phyloP scores from a whole-genome alignment of 345 rosid genomes.

The Draba incana region DNA sequence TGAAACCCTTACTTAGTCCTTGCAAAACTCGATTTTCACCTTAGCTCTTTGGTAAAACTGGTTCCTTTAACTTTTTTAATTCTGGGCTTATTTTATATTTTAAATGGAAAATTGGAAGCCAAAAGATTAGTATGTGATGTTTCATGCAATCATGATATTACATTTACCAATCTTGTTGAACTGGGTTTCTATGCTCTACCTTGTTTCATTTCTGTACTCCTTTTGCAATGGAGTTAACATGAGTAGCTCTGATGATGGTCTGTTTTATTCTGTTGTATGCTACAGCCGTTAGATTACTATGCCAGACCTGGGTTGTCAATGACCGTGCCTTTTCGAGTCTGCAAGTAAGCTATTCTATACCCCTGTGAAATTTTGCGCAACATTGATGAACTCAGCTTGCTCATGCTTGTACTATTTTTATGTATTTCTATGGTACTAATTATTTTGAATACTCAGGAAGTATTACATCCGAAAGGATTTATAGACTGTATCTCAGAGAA shows the following conservation, averaged over 20 bases:
- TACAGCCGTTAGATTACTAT: slow-evolving; percentile 90
- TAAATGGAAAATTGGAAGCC: slow-evolving; percentile 20
- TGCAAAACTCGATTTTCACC: slow-evolving; percentile 12
- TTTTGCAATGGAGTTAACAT: slow-evolving; percentile 16
- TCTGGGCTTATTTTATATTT: slow-evolving; percentile 8
- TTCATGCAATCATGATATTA: slow-evolving; percentile 8
- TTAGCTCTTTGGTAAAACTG: slow-evolving; percentile 15
- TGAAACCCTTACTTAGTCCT: slow-evolving; percentile 15
- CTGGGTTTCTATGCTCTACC: slow-evolving; percentile 9
- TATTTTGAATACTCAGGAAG: slow-evolving; percentile 54
- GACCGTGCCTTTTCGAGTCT: slow-evolving; percentile 88
- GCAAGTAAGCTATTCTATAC: slow-evolving; percentile 47
- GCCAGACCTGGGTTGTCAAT: slow-evolving; percentile 86
- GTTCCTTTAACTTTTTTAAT: slow-evolving; percentile 17
- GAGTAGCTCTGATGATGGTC: slow-evolving; percentile 40
- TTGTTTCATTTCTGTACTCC: slow-evolving; percentile 23
- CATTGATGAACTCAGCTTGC: slow-evolving; percentile 2
- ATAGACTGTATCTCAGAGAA: slow-evolving; percentile 60
- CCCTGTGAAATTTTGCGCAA: neutral
- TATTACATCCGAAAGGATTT: slow-evolving; percentile 64
- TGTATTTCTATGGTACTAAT: slow-evolving; percentile 17
- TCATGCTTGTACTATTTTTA: slow-evolving; percentile 11
- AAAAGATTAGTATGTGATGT: slow-evolving; percentile 23
- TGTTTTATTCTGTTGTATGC: slow-evolving; percentile 75
- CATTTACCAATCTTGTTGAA: slow-evolving; percentile 22